Evolutionary conservation across 805 yeast species (phyloP), one percentile per base, ranked within the genome.

Genomic region (Teunomyces pallodes): DNA sequence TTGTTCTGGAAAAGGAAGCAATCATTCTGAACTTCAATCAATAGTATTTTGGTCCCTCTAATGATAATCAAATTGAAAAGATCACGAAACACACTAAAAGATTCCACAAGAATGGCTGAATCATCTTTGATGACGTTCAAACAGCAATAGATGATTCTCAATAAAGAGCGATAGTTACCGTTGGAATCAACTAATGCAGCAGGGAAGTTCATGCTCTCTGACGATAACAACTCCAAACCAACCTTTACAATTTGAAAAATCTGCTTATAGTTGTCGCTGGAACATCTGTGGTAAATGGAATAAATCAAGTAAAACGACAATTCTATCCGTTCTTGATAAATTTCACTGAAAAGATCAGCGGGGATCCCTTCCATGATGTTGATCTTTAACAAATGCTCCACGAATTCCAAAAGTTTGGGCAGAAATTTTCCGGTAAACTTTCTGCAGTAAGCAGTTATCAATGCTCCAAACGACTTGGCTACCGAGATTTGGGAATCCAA

Each of bases 381-480:
- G 6, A 77, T 67, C 44, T 69, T 69, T 35, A 90, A 66, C n/a
- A 89, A 66, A 27, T 72, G 65, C 7, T 73, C 59, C 0, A 82
- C 82, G 26, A 72, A 59, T 2, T 54, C 54, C 27, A 68, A 54
- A 27, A 71, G 52, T 10, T 53, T 54, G 40, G 75, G 58, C 7
- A 65, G 65, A 57, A 67, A 55, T 0, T 70, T 60, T 0, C 53
- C 50, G 1, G 61, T 57, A 17, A 61, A 62, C 40, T 69, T 72
- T 51, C 81, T 77, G 49, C 86, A 77, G 56, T 70, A 84, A 0
- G 92, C 80, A 0, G 92, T 83, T 17, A 89, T 52, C 30, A 90
- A 69, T 1, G 94, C 90, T 43, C 92, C 90, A 78, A 88, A 82
- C 0, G 95, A 79, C 56, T 84, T 85, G 3, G 89, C 86, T 16